Evolutionary conservation across 371 early-diverging fungal species (phyloP).

Genomic region (Nematocida major): DNA sequence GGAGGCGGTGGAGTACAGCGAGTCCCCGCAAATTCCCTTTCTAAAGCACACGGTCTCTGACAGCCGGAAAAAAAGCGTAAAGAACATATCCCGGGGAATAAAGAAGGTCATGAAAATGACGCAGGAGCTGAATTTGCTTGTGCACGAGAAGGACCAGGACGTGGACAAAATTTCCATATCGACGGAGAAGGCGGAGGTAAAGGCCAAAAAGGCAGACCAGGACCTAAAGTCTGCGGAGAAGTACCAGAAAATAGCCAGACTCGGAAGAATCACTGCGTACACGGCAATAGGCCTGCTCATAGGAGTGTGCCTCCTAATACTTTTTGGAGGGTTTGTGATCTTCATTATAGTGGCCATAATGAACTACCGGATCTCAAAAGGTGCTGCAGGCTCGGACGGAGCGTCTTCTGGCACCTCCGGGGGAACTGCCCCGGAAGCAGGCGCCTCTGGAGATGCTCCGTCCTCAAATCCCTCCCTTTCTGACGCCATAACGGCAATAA

Average conservation of each 20-base stretch:
- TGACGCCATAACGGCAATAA: too few species aligned
- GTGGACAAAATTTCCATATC: slow-evolving; percentile 60
- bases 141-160: slow-evolving; percentile 42
- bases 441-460: background rate
- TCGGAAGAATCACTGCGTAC: slow-evolving; percentile 53
- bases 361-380: background rate
- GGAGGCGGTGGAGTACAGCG: slow-evolving; percentile 58
- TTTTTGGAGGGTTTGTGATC: slow-evolving; percentile 27
- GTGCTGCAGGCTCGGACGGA: background rate
- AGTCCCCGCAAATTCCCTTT: slow-evolving; percentile 53
- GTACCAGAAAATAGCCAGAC: slow-evolving; percentile 59
- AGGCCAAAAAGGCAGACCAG: slow-evolving; percentile 58
- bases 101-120: slow-evolving; percentile 58
- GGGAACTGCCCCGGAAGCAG: background rate
- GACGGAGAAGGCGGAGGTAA: slow-evolving; percentile 51
- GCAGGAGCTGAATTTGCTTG: slow-evolving; percentile 58
- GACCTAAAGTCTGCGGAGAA: slow-evolving; percentile 59
- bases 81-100: slow-evolving; percentile 57
- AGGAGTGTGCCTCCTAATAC: background rate
- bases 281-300: slow-evolving; percentile 27
- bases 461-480: too few species aligned
- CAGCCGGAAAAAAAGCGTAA: slow-evolving; percentile 58
- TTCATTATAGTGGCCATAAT: background rate
- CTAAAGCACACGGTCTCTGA: slow-evolving; percentile 42
- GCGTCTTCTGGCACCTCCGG: background rate